A percentile compares a stretch with the other conserved stretches of the same genome.
Conservation (phyloP, 345 rosid genomes). For the Citrus sinensis region DNA sequence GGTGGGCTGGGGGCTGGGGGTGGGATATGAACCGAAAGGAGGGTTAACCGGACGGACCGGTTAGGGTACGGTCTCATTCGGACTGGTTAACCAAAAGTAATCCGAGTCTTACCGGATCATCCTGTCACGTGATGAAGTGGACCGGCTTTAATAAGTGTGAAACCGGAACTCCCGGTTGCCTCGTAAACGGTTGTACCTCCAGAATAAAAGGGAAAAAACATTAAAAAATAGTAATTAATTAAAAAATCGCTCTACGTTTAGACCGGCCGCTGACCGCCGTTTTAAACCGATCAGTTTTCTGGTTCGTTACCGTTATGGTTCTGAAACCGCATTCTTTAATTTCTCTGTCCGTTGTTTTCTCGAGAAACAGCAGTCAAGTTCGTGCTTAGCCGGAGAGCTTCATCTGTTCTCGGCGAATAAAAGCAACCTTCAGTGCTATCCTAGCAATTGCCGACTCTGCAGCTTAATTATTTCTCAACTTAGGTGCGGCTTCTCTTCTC, state of each 20-base stretch:
- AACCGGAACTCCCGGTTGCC: slow-evolving; percentile 31
- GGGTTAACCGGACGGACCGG: slow-evolving; percentile 40
- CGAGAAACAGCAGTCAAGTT: background rate
- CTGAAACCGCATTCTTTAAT: background rate
- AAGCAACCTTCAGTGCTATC: too few relatives aligned
- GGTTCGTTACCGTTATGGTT: slow-evolving; percentile 13
- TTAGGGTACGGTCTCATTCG: slow-evolving; percentile 31
- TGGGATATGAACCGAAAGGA: slow-evolving; percentile 15
- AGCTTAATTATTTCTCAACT: too few relatives aligned
- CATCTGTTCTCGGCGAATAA: too few relatives aligned
- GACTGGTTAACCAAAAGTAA: slow-evolving; percentile 11
- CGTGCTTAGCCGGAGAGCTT: too few relatives aligned
- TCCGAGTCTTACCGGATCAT: slow-evolving; percentile 25
- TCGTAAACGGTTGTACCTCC: background rate
- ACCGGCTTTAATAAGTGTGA: slow-evolving; percentile 24
- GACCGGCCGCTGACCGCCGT: slow-evolving; percentile 9
- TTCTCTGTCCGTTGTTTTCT: background rate
- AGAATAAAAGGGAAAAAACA: background rate
- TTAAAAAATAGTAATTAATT: background rate
- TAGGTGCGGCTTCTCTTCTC: too few relatives aligned
- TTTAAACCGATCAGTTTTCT: slow-evolving; percentile 5
- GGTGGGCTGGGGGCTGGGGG: background rate
- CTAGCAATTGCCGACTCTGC: too few relatives aligned
- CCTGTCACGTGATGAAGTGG: slow-evolving; percentile 14
- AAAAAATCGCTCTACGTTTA: background rate